Base-by-base conservation (phyloP, 352 stramenopile genomes). In the Globisporangium splendens region DNA sequence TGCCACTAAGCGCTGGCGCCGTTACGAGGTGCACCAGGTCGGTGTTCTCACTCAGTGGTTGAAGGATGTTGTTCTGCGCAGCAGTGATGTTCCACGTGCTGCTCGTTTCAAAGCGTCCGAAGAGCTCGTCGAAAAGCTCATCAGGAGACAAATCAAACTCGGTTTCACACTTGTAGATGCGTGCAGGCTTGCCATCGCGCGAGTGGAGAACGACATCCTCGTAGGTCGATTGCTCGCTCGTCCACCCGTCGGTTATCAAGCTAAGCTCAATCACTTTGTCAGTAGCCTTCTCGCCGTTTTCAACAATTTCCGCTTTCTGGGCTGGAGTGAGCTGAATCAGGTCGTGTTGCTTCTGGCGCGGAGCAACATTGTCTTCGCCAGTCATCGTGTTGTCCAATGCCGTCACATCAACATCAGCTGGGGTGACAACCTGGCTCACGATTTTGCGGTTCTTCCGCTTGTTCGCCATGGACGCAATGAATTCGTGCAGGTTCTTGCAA, bases 101-200 rank as follows among this genome's bases (percentile, higher is more conserved):
- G 59, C 80, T 89, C 12, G 68, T 79, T 61, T 93, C 83, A 42
- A 93, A 81, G 54, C 89, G 83, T 20, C 76, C 82, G 49, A 91
- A 75, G 54, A 93, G 66, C 51, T 89, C 68, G 46, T 93, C 83
- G 63, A 93, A 93, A 33, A 93, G 64, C 56, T 93, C 83, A 48
- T 93, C 83, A 0, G 81, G 75, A 1, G 83, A 84, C 21, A 91
- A 62, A 15, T 86, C 69, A 52, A 93, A 73, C 53, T 79, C 75
- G 2, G 64, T 69, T 58, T 90, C 80, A 43, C 75, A 91, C 73
- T 90, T 93, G 69, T 83, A 91, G 21, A 89, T 79, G 10, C 83
- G 80, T 11, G 68, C 72, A 15, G 83, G 83, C 62, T 93, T 93
- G 33, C 73, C 79, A 35, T 93, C 83, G 1, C 79, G 73, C n/a